A percentile compares a stretch with the other conserved stretches of the same genome.
These are phyloP conservation scores for Penicillium digitatum DNA, from an alignment of 2,329 filamentous ascomycete species.

Conservation along the genomic window DNA sequence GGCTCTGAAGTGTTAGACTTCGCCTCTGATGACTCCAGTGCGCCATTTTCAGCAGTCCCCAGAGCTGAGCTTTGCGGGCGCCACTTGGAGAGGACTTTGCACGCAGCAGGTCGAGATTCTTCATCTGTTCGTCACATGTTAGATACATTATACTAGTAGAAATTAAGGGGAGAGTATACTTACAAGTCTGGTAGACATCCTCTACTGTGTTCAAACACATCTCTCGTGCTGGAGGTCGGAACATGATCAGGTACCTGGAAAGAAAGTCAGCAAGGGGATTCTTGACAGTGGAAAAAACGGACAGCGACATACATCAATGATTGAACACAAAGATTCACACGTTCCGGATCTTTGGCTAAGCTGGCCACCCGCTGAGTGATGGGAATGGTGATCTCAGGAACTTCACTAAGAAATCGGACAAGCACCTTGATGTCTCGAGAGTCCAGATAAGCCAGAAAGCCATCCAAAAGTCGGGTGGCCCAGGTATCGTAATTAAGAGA, in stretches of 20 bases:
- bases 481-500: constrained; percentile 70
- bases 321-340: constrained; percentile 56
- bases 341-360: constrained; percentile 60
- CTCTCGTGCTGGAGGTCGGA: constrained; percentile 57
- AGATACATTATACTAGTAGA: neutral
- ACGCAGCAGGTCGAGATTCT: constrained; percentile 47
- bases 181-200: constrained; percentile 55
- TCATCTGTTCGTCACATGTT: constrained; percentile 34
- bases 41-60: constrained; percentile 12
- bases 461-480: constrained; percentile 76
- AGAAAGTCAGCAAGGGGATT: constrained; percentile 12
- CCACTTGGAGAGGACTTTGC: constrained; percentile 55
- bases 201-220: constrained; percentile 56
- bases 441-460: constrained; percentile 86
- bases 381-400: constrained; percentile 70
- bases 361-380: constrained; percentile 69
- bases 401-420: constrained; percentile 85
- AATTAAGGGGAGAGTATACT: constrained; percentile 18
- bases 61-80: constrained; percentile 45
- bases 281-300: neutral
- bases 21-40: constrained; percentile 8
- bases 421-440: constrained; percentile 76
- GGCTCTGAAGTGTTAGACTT: constrained; percentile 6
- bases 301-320: constrained; percentile 51
- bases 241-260: constrained; percentile 52